Evolutionary conservation across 140 eudicot species (phyloP).

Genomic region (Flaveria floridana): DNA sequence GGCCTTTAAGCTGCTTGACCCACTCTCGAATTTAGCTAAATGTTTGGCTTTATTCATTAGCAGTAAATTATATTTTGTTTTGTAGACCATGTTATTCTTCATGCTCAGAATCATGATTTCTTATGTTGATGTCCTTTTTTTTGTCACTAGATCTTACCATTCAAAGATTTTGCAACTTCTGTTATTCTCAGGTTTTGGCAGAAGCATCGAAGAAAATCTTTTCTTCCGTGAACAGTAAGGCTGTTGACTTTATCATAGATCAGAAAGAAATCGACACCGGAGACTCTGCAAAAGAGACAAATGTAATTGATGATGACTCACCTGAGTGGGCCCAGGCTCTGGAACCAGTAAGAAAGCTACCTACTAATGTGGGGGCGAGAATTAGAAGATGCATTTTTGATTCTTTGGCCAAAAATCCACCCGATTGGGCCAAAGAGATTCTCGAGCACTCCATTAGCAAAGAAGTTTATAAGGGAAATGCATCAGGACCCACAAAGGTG

Average conservation of each 20-base stretch:
- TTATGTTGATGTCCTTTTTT: neutral
- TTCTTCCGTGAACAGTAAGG: constrained; percentile 52
- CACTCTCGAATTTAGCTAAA: constrained; percentile 1
- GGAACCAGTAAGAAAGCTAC: constrained; percentile 92
- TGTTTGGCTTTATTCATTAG: constrained; percentile 6
- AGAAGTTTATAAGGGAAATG: constrained; percentile 95
- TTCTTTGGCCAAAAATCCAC: constrained; percentile 68
- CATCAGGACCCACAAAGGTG: constrained; percentile 99
- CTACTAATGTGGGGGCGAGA: constrained; percentile 96
- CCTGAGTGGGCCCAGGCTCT: constrained; percentile 92
- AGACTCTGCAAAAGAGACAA: constrained; percentile 39
- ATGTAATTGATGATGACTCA: constrained; percentile 37
- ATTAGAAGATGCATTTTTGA: constrained; percentile 73
- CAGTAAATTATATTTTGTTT: neutral
- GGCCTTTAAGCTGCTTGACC: constrained; percentile 2
- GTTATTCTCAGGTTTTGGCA: constrained; percentile 70
- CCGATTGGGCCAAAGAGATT: constrained; percentile 82
- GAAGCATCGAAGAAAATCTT: constrained; percentile 76
- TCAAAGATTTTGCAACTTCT: constrained; percentile 4
- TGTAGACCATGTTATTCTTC: neutral
- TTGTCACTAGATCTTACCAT: neutral
- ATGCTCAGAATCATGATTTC: neutral
- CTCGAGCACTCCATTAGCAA: constrained; percentile 84
- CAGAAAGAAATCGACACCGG: constrained; percentile 50
- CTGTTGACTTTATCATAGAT: constrained; percentile 40